These are phyloP conservation scores for Epichloe glyceriae DNA, from an alignment of 2,329 filamentous ascomycete species.

Conservation along the genomic window DNA sequence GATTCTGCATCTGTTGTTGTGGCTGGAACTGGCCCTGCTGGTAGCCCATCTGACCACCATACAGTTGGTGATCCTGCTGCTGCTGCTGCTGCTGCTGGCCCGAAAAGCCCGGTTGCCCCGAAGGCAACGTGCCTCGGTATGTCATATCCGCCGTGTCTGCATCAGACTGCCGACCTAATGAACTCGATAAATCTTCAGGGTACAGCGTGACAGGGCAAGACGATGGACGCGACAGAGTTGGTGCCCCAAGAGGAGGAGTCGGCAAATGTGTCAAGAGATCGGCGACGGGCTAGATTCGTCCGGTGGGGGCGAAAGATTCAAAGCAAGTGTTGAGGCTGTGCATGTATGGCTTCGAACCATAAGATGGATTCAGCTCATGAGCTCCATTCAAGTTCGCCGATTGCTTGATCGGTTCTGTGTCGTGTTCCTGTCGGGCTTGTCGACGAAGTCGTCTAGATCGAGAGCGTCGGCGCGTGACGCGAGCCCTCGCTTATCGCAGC, in stretches of 20 bases:
- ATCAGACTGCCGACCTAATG: conserved; percentile 5
- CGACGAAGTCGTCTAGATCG: not conserved
- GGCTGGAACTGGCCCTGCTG: conserved; percentile 14
- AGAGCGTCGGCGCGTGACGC: not conserved
- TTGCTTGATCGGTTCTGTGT: no score
- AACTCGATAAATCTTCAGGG: not conserved
- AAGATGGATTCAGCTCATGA: no score
- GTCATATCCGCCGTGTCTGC: conserved; percentile 20
- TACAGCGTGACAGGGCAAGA: not conserved
- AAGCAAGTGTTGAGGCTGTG: no score
- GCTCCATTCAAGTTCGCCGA: not conserved
- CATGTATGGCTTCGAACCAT: not conserved
- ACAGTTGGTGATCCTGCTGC: conserved; percentile 10
- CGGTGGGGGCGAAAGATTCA: not conserved
- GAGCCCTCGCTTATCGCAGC: not conserved
- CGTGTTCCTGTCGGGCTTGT: not conserved
- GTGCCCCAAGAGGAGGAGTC: not conserved
- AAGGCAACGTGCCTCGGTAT: conserved; percentile 20
- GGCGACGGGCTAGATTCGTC: not conserved
- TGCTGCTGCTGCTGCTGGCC: conserved; percentile 15
- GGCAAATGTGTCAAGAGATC: not conserved
- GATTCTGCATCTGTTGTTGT: conserved; percentile 11
- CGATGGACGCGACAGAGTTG: not conserved
- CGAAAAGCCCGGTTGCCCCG: conserved; percentile 16
- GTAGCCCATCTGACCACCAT: conserved; percentile 13